Percentiles rank a stretch among this genome's conserved stretches.
These are phyloP conservation scores for Magnolia officinalis DNA, from an alignment of 164 flowering plant species.

Conservation along the genomic window DNA sequence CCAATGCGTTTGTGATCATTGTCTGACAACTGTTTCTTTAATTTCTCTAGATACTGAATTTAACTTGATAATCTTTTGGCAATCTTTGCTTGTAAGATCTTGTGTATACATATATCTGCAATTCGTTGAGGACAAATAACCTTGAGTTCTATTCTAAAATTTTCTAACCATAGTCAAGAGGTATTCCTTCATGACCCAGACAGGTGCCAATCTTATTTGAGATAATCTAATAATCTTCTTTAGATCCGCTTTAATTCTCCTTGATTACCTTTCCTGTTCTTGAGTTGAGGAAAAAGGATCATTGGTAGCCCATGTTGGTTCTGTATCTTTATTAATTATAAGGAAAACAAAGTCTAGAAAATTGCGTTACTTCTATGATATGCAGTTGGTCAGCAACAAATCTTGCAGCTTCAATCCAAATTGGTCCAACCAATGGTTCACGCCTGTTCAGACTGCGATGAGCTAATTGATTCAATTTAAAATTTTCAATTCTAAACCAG, in stretches of 20 bases:
- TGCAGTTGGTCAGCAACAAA: no score
- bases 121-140: no score
- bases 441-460: no score
- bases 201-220: neutral
- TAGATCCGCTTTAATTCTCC: neutral
- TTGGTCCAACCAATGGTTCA: no score
- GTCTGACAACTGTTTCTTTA: neutral
- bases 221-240: neutral
- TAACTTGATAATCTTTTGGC: neutral
- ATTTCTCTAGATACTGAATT: neutral
- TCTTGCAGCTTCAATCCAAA: no score
- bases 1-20: conserved; percentile 51
- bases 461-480: neutral
- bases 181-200: neutral
- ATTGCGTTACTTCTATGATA: no score
- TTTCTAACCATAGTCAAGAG: neutral
- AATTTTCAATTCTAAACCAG: neutral
- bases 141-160: no score
- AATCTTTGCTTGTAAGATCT: neutral
- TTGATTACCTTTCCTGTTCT: no score
- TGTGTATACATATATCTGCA: neutral
- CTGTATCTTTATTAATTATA: neutral
- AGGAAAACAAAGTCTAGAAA: no score
- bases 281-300: neutral
- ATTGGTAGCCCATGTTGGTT: neutral